Evolutionary conservation across 768 basidiomycete species (phyloP), one percentile per base, ranked within the genome.

Genomic region (Mycena chlorophos): DNA sequence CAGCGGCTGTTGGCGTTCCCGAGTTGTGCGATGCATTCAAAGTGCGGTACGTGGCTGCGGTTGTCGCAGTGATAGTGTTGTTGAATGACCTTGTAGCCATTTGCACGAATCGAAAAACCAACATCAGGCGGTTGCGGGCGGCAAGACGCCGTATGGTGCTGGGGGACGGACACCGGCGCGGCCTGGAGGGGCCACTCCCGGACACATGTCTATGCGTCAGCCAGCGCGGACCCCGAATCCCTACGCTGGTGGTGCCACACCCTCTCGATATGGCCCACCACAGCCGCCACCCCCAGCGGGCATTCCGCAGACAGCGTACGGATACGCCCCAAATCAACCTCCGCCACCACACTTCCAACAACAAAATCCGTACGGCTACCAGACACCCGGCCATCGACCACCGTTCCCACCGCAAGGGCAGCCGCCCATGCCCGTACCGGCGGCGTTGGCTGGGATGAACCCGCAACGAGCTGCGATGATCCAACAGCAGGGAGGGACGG

Each of bases 1-100:
- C 92, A 5, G 84, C 92, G 43, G 91, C 93, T 23, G 86, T 91
- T 5, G 94, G 92, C 31, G 92, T 98, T 23, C 87, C 91, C 3
- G 94, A 97, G 69, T 74, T 98, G 4, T 97, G 96, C 61, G 95
- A 98, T 69, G 94, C 95, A 19, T 98, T 98, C 84, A 98, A 98
- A 84, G 84, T 91, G 66, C 73, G 87, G 86, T 86, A 64, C 63
- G 78, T 64, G 19, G 46, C 5, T 27, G n/a, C n/a, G 22, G 25
- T 30, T 38, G 25, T 22, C 26, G 22, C 25, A 57, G 30, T 26
- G 19, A 46, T 26, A 46, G 25, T n/a, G n/a, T n/a, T n/a, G 23
- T 37, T 58, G 12, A 57, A n/a, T 26, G 13, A 31, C 60, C 23
- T 37, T 52, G 38, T 58, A 88, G 89, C 63, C 89, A 91, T 74